Evolutionary conservation across 1,284 basidiomycete genomes (phyloP).

Genomic region (Fistulina hepatica): DNA sequence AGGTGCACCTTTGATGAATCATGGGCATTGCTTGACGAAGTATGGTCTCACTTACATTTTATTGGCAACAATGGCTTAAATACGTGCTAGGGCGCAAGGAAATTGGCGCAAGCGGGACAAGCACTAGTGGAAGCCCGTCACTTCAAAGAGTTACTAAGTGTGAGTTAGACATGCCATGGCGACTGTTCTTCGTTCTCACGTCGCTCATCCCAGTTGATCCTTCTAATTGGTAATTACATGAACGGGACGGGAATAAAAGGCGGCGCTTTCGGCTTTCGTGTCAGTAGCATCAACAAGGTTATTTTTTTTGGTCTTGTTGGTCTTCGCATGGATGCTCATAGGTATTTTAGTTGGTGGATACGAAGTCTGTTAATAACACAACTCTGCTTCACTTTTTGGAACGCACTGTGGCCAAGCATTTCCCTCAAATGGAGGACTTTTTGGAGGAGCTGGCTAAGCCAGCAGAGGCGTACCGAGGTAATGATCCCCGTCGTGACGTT

Average conservation of each 20-base stretch:
- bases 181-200: slow-evolving; percentile 12
- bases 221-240: slow-evolving; percentile 96
- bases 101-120: slow-evolving; percentile 71
- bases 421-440: slow-evolving; percentile 82
- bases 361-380: slow-evolving; percentile 88
- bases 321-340: slow-evolving; percentile 2
- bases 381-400: slow-evolving; percentile 95
- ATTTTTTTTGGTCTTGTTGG: slow-evolving; percentile 3
- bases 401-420: slow-evolving; percentile 79
- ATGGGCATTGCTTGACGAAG: slow-evolving; percentile 63
- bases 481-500: slow-evolving; percentile 14
- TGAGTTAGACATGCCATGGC: slow-evolving; percentile 25
- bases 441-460: slow-evolving; percentile 84
- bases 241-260: slow-evolving; percentile 96
- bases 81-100: slow-evolving; percentile 54
- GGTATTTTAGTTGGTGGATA: slow-evolving; percentile 78
- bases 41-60: slow-evolving; percentile 20
- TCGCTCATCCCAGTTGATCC: slow-evolving; percentile 55
- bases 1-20: slow-evolving; percentile 78
- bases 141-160: slow-evolving; percentile 82
- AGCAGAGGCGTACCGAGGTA: slow-evolving; percentile 88
- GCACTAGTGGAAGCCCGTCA: slow-evolving; percentile 66
- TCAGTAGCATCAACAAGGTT: slow-evolving; percentile 96
- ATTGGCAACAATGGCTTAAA: slow-evolving; percentile 5
- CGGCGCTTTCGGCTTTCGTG: slow-evolving; percentile 94